Percentiles rank a stretch among this genome's conserved stretches.
Conservation (phyloP, 371 early-diverging fungal genomes). For the Conidiobolus coronatus region DNA sequence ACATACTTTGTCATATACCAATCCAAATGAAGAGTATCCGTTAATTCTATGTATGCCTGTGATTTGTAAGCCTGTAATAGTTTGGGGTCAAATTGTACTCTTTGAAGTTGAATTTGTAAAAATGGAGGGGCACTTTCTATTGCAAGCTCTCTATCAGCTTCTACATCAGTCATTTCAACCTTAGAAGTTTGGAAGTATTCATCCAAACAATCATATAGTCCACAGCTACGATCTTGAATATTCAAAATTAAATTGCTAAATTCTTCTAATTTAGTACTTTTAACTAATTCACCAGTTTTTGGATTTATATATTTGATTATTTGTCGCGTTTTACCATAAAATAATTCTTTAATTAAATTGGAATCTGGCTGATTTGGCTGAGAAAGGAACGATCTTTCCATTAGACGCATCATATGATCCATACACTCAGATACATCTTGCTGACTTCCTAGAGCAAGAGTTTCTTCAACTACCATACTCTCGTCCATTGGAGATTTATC, state of each 20-base stretch:
- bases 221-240: conserved; percentile 19
- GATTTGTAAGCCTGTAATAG: conserved; percentile 32
- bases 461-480: conserved; percentile 10
- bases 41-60: conserved; percentile 29
- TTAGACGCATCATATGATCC: conserved; percentile 37
- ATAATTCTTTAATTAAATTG: conserved; percentile 9
- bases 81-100: conserved; percentile 37
- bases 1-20: conserved; percentile 21
- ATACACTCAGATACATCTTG: conserved; percentile 54
- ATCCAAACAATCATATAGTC: conserved; percentile 33
- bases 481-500: background rate
- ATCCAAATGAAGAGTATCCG: conserved; percentile 26
- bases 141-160: conserved; percentile 23
- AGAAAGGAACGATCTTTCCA: conserved; percentile 25
- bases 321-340: conserved; percentile 38
- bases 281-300: conserved; percentile 11
- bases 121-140: conserved; percentile 29
- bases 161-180: conserved; percentile 21
- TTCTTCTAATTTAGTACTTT: conserved; percentile 26
- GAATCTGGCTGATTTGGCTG: background rate
- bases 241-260: conserved; percentile 36
- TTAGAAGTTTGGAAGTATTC: conserved; percentile 23
- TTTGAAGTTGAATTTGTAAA: conserved; percentile 34
- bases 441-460: conserved; percentile 32
- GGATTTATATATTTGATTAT: conserved; percentile 22